phyloP scores from a whole-genome alignment of 768 basidiomycete genomes.

The Xanthoconium purpureum region DNA sequence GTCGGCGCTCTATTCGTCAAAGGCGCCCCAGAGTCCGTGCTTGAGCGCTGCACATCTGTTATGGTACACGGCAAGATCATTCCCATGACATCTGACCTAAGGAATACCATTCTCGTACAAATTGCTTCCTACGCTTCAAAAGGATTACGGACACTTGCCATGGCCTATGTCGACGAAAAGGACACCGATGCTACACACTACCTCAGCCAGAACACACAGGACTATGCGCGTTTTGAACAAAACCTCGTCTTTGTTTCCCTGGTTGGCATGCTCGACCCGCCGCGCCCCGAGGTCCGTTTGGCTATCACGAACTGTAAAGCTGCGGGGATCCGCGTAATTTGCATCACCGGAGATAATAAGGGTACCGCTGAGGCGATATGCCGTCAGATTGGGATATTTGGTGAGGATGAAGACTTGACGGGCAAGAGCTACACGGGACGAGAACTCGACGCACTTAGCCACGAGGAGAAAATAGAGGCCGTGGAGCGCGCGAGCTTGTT shows the following conservation, averaged over 20 bases:
- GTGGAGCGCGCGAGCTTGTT: slow-evolving; percentile 90
- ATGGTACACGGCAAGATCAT: slow-evolving; percentile 61
- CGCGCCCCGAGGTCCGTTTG: slow-evolving; percentile 84
- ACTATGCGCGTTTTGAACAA: slow-evolving; percentile 89
- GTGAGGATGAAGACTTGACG: slow-evolving; percentile 78
- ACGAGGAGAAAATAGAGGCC: slow-evolving; percentile 79
- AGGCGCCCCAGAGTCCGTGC: slow-evolving; percentile 92
- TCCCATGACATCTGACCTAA: slow-evolving; percentile 63
- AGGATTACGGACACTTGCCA: slow-evolving; percentile 87
- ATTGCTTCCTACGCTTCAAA: slow-evolving; percentile 71
- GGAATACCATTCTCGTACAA: slow-evolving; percentile 56
- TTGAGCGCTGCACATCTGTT: slow-evolving; percentile 82
- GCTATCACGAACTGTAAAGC: slow-evolving; percentile 89
- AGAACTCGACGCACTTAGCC: slow-evolving; percentile 79
- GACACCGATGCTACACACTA: slow-evolving; percentile 82
- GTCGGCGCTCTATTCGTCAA: slow-evolving; percentile 86
- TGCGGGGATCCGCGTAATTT: slow-evolving; percentile 93
- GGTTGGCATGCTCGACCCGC: slow-evolving; percentile 97
- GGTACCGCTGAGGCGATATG: slow-evolving; percentile 97
- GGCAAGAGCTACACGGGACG: slow-evolving; percentile 95
- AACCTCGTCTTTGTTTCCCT: slow-evolving; percentile 92
- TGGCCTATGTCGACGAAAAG: slow-evolving; percentile 79
- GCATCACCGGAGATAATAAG: slow-evolving; percentile 98
- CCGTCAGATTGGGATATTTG: slow-evolving; percentile 92
- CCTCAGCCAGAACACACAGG: slow-evolving; percentile 68